Evolutionary conservation across 2,329 filamentous ascomycete genomes (phyloP), one percentile per base, ranked within the genome.

Genomic region (Sclerotinia nivalis): DNA sequence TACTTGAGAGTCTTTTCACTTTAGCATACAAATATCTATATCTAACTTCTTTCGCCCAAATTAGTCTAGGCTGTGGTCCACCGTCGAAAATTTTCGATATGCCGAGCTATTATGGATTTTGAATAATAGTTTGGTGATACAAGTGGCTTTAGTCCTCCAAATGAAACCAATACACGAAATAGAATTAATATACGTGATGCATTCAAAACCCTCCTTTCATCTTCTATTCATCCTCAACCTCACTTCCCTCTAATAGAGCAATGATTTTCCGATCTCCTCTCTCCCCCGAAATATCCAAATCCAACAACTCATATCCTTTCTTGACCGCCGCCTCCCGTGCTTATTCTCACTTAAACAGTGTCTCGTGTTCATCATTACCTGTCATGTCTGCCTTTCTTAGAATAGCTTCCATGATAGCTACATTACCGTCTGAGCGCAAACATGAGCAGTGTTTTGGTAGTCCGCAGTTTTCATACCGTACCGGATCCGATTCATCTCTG

Each of bases 401-500:
- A 7, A 77, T 54, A 22, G 72, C 55, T 49, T 72, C 68, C 54
- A 74, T 66, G 15, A 66, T 73, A 5, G 66, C 69, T 4, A 75
- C n/a, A 49, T 74, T 73, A 8, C 74, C 74, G 12, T 65, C 2
- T 70, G 66, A 3, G 58, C 66, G 18, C 72, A 73, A 10, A 55
- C 65, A 60, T 67, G 52, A 45, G 74, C 72, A 10, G 73, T 71
- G 13, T 64, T 60, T 65, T 72, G 70, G 47, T 70, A 60, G 28
- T 73, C 69, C 22, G 70, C 73, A n/a, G 37, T 75, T 20, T 76
- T 76, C n/a, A n/a, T n/a, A n/a, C 70, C 80, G 80, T 56, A 76
- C 76, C 49, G 77, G 77, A 68, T 82, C 80, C n/a, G 80, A 77
- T 68, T 81, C 76, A 4, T 81, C 80, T 20, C 79, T 78, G 9